phyloP scores from a whole-genome alignment of 202 grass and related monocot species.

The Musa balbisiana region DNA sequence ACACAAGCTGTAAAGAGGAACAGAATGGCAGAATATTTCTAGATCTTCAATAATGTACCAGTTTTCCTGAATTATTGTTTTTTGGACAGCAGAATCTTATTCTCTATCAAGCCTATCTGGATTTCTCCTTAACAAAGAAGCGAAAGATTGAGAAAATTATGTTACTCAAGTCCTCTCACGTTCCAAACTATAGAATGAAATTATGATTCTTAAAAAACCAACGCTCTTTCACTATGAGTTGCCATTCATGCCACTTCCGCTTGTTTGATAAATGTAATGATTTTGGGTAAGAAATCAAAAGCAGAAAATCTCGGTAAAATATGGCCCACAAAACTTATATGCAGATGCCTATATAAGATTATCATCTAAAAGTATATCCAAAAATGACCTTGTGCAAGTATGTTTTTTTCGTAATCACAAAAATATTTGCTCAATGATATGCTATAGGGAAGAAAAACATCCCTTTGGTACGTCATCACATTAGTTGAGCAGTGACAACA shows the following conservation, averaged over 20 bases:
- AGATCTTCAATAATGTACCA: too few relatives aligned
- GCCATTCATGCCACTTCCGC: too few relatives aligned
- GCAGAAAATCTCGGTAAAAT: neutral
- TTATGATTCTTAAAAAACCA: neutral
- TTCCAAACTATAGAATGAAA: neutral
- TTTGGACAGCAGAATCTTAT: too few relatives aligned
- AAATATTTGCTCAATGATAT: neutral
- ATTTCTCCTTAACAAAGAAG: too few relatives aligned
- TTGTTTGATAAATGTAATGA: too few relatives aligned
- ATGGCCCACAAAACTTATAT: neutral
- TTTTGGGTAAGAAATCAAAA: neutral
- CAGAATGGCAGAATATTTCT: too few relatives aligned
- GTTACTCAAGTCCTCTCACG: neutral
- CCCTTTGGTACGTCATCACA: neutral
- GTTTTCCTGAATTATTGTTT: too few relatives aligned
- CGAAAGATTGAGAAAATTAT: too few relatives aligned
- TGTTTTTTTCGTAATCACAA: neutral
- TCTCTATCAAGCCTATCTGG: too few relatives aligned
- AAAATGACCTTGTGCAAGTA: neutral
- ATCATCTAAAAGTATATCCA: neutral
- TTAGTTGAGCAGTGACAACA: neutral
- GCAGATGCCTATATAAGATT: neutral
- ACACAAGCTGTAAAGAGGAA: conserved; percentile 12
- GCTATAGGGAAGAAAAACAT: neutral
- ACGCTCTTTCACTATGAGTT: too few relatives aligned